Conservation (phyloP, 495 filamentous ascomycete species). For the Annulohypoxylon moriforme region DNA sequence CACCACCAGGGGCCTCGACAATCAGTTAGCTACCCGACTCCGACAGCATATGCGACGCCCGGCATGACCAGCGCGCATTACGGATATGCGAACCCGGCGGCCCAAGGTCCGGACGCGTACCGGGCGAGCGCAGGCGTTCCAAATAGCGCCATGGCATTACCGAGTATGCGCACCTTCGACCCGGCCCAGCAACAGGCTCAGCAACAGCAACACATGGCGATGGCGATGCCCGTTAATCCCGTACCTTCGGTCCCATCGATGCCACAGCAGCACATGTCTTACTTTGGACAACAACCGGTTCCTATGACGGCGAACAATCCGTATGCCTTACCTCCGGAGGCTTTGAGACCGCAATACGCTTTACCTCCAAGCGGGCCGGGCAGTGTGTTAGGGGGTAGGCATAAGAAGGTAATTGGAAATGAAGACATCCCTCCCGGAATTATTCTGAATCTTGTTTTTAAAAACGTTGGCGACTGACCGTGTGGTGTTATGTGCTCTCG, state of each 20-base stretch:
- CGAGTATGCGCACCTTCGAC: slow-evolving; percentile 72
- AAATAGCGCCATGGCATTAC: slow-evolving; percentile 69
- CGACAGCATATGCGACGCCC: slow-evolving; percentile 63
- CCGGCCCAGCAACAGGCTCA: slow-evolving; percentile 58
- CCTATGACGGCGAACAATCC: slow-evolving; percentile 54
- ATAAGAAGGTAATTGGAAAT: slow-evolving; percentile 78
- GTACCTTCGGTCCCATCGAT: slow-evolving; percentile 47
- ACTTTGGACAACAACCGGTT: slow-evolving; percentile 52
- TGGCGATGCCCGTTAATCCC: slow-evolving; percentile 48
- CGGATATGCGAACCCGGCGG: slow-evolving; percentile 62
- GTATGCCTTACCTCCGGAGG: slow-evolving; percentile 61
- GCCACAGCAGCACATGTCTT: slow-evolving; percentile 51
- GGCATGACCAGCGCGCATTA: slow-evolving; percentile 65
- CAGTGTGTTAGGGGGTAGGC: slow-evolving; percentile 77
- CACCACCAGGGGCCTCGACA: slow-evolving; percentile 60
- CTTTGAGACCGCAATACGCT: slow-evolving; percentile 49
- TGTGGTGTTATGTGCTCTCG: slow-evolving; percentile 40
- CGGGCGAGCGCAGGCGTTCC: slow-evolving; percentile 60
- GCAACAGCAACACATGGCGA: slow-evolving; percentile 55
- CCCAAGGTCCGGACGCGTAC: slow-evolving; percentile 60
- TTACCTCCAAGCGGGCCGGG: slow-evolving; percentile 68
- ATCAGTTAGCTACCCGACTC: slow-evolving; percentile 65
- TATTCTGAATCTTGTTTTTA: slow-evolving; percentile 33
- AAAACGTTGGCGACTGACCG: slow-evolving; percentile 36
- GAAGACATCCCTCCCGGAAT: slow-evolving; percentile 20